phyloP scores from a whole-genome alignment of 371 early-diverging fungal genomes.

The Chytridium lagenaria region DNA sequence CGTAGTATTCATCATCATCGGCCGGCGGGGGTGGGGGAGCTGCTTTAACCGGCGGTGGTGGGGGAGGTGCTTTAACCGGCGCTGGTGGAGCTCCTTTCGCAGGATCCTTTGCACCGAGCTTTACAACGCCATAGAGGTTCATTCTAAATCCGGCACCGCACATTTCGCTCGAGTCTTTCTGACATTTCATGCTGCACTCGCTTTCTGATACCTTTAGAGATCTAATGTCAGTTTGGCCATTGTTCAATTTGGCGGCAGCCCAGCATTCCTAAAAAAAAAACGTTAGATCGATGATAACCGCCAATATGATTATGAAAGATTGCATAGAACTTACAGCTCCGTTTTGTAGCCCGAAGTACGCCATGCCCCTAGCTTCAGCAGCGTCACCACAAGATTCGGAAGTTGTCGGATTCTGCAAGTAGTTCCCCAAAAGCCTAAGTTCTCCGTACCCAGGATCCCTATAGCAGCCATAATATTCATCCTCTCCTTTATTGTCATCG shows the following conservation, averaged over 20 bases:
- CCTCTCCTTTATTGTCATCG: no score
- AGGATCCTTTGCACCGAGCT: neutral
- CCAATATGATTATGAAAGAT: neutral
- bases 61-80: neutral
- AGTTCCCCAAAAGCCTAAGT: no score
- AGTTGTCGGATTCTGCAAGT: no score
- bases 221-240: neutral
- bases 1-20: no score
- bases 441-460: no score
- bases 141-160: neutral
- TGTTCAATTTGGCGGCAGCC: neutral
- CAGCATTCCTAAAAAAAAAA: neutral
- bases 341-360: neutral
- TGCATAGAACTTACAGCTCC: neutral
- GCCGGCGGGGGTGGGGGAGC: no score
- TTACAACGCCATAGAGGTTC: neutral
- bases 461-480: no score
- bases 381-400: no score
- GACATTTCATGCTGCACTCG: neutral
- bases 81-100: neutral
- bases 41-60: neutral
- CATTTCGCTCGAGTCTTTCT: neutral
- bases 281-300: neutral
- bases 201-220: neutral
- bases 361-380: neutral